Evolutionary conservation across 1,284 basidiomycete genomes (phyloP), one percentile per base, ranked within the genome.

Genomic region (Sphaerobolus stellatus): DNA sequence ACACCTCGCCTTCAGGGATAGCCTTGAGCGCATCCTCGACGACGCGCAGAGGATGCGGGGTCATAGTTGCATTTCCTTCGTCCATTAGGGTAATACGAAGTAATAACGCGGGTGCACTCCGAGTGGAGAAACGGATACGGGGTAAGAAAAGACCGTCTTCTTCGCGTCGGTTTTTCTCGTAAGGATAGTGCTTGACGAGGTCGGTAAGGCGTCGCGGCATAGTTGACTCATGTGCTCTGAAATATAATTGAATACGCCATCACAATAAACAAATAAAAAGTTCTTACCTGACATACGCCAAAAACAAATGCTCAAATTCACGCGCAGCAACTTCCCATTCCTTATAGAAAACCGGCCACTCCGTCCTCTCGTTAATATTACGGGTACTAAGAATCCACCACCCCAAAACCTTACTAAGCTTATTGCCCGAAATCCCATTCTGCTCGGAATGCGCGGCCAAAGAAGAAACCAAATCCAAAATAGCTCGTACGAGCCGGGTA

Each of bases 371-470:
- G 40, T 76, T 71, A 4, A 74, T 68, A 16, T 77, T 69, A 30
- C 75, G 72, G 1, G 76, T 64, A 2, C 76, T 71, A 9, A 90
- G 69, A 20, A 90, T 69, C 86, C 88, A 90, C 46, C 88, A 66
- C n/a, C 87, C 88, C 43, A 87, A 70, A 56, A 84, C 74, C 67
- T 84, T 88, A 24, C 82, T 79, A 11, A 90, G 71, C 62, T 86
- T 89, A 71, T 85, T 88, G 22, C 85, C 88, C 4, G 85, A 88
- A 1, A 82, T 81, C 40, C 87, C 78, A 62, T 85, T 90, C 7
- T 70, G 73, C 62, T 90, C 88, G 5, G 83, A 76, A 61, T 86
- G 85, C 2, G 85, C 78, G 1, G 88, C 85, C 5, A 90, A 73
- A 4, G 82, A 83, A 0, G 83, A 82, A 24, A 88, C 76, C 20